Conservation (phyloP, 148 eudicot genomes). For the Amaranthus cruentus region DNA sequence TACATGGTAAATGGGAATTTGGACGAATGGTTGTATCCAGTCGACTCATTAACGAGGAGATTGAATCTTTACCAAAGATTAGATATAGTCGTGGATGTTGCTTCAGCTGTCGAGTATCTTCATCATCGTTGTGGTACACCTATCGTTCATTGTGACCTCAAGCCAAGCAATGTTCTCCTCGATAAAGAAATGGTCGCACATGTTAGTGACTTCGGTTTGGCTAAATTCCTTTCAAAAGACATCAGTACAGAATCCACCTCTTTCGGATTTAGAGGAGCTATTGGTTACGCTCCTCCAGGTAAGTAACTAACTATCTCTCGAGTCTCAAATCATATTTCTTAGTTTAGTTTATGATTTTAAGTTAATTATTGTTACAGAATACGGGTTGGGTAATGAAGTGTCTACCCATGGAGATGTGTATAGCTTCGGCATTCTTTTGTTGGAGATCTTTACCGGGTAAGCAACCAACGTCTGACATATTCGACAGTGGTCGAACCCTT, state of each 20-base stretch:
- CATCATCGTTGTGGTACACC: conserved; percentile 17
- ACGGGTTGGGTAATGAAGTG: conserved; percentile 22
- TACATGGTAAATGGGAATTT: conserved; percentile 20
- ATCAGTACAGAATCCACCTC: conserved; percentile 11
- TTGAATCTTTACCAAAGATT: conserved; percentile 14
- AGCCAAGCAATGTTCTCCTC: no score
- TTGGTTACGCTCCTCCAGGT: conserved; percentile 31
- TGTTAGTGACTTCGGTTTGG: conserved; percentile 18
- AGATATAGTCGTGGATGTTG: conserved; percentile 26
- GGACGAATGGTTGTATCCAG: conserved; percentile 18
- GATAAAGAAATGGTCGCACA: no score
- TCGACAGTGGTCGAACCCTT: conserved; percentile 11
- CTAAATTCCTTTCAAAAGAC: conserved; percentile 23
- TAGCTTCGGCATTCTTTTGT: conserved; percentile 20
- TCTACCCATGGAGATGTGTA: background rate
- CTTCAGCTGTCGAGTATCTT: conserved; percentile 39
- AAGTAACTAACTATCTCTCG: background rate
- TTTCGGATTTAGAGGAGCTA: conserved; percentile 22
- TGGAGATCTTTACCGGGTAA: conserved; percentile 21
- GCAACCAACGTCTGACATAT: conserved; percentile 18
- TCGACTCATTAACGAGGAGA: background rate
- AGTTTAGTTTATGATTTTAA: no score
- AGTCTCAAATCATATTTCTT: no score
- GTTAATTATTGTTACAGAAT: conserved; percentile 8
- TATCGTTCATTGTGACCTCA: conserved; percentile 16